Conservation (phyloP, 768 basidiomycete genomes). For the Calvatia gigantea region DNA sequence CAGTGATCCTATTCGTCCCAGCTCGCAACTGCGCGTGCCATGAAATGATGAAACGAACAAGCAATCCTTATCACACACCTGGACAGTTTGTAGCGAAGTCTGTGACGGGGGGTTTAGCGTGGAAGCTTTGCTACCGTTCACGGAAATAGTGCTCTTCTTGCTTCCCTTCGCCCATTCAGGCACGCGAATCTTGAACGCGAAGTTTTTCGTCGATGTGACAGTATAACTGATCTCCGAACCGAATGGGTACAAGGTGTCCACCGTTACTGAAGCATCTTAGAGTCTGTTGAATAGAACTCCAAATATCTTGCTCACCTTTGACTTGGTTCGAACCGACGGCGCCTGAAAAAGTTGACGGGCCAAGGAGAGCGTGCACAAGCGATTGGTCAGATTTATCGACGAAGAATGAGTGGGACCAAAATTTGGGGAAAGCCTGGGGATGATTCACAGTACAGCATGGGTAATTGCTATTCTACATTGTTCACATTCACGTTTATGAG, state of each 20-base stretch:
- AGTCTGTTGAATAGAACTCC: not conserved
- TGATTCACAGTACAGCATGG: conserved; percentile 44
- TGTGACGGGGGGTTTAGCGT: conserved; percentile 22
- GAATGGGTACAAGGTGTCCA: conserved; percentile 38
- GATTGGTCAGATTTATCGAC: conserved; percentile 24
- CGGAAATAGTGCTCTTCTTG: conserved; percentile 28
- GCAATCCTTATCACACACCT: too few species aligned
- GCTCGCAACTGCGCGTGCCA: conserved; percentile 11
- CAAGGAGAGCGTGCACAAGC: conserved; percentile 35
- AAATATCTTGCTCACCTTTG: conserved; percentile 21
- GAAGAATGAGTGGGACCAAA: conserved; percentile 40
- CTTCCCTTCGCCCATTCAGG: conserved; percentile 34
- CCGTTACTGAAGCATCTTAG: conserved; percentile 22
- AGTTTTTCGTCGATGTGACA: conserved; percentile 26
- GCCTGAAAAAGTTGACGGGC: conserved; percentile 34
- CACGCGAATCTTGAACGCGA: conserved; percentile 35
- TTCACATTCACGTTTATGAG: not conserved
- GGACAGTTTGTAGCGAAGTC: conserved; percentile 29
- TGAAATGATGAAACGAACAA: too few species aligned
- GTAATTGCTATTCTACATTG: conserved; percentile 28
- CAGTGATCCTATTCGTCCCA: conserved; percentile 26
- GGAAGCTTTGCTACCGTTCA: conserved; percentile 23
- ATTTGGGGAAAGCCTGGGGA: conserved; percentile 37
- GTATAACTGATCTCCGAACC: conserved; percentile 33
- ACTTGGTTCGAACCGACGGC: conserved; percentile 30